These are phyloP conservation scores for Aspergillus asperescens DNA, from an alignment of 495 filamentous ascomycete genomes.

Conservation along the genomic window DNA sequence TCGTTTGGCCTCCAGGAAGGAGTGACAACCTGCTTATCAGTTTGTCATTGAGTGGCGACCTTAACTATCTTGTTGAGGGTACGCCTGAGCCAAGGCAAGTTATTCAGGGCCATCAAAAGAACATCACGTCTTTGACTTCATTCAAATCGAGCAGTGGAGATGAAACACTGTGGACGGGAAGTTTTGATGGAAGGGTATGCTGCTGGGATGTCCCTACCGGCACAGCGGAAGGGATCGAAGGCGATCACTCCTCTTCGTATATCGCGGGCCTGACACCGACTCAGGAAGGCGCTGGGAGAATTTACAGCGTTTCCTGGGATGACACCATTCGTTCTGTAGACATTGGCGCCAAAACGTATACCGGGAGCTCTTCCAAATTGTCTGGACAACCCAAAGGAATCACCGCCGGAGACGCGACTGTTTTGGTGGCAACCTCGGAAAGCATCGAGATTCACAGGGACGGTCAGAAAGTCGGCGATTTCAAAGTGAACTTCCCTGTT, in stretches of 20 bases:
- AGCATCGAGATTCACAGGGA: constrained; percentile 61
- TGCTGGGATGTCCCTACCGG: constrained; percentile 74
- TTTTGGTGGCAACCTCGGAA: constrained; percentile 61
- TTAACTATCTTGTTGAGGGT: constrained; percentile 79
- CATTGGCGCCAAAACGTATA: constrained; percentile 52
- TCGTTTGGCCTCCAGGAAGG: constrained; percentile 82
- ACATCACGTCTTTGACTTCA: constrained; percentile 67
- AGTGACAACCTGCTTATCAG: constrained; percentile 84
- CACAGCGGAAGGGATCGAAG: constrained; percentile 61
- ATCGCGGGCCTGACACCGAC: constrained; percentile 68
- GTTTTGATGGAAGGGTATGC: constrained; percentile 81
- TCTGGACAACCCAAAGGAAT: constrained; percentile 59
- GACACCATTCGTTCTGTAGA: constrained; percentile 83
- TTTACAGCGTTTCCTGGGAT: constrained; percentile 91
- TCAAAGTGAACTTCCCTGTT: constrained; percentile 61
- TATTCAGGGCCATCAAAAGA: constrained; percentile 91
- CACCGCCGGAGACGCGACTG: constrained; percentile 37
- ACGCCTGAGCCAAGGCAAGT: constrained; percentile 61
- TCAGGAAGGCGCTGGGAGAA: constrained; percentile 46
- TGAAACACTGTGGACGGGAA: constrained; percentile 75
- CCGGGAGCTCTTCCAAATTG: constrained; percentile 46
- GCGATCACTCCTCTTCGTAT: constrained; percentile 74
- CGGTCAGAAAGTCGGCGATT: constrained; percentile 50
- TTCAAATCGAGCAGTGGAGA: constrained; percentile 37
- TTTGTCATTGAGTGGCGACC: constrained; percentile 77